Evolutionary conservation across 495 filamentous ascomycete genomes (phyloP), one percentile per base, ranked within the genome.

Genomic region (Staphylotrichum longicolle): DNA sequence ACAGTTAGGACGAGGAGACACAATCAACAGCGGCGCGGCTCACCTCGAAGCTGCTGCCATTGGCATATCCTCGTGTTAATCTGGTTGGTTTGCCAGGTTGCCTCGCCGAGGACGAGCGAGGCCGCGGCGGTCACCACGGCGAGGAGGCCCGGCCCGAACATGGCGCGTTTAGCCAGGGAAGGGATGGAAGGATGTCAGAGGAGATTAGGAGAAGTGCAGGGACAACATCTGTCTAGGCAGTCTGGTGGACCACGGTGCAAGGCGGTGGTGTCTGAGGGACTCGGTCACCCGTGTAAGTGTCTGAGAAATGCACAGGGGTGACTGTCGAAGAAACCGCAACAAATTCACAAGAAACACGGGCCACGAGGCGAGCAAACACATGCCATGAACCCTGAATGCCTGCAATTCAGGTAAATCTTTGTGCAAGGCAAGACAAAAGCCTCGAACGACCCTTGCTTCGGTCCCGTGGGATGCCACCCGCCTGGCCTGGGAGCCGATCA

Each of bases 41-140:
- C 49, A 81, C 85, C 82, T 76, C 86, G 74, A 47, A 80, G 70
- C 34, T 74, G 64, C 15, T 72, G 51, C 86, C 86, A 88, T 39
- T 70, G 71, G 64, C 86, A 88, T 69, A 87, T 78, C 9, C 80
- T 83, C 11, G 79, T 72, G 67, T 81, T 84, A 51, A 77, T 68
- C 65, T 85, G 78, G 49, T 67, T 59, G 3, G 59, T 2, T 32
- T 40, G 1, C 81, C 82, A 82, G 63, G 56, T 34, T 60, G 61
- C 47, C 76, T 80, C 55, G 59, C 68, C 55, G 58, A 56, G 49
- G 61, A 53, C 70, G 20, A 65, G 61, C 30, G 71, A 66, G 39
- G 65, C 65, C 30, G 64, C 58, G 15, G 61, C 63, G 58, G 64
- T 57, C 60, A 63, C 49, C 50, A 68, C 61, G 50, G 64, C 66